Percentiles rank a stretch among this genome's conserved stretches.
Conservation (phyloP, 345 rosid species). For the Carallia brachiata region DNA sequence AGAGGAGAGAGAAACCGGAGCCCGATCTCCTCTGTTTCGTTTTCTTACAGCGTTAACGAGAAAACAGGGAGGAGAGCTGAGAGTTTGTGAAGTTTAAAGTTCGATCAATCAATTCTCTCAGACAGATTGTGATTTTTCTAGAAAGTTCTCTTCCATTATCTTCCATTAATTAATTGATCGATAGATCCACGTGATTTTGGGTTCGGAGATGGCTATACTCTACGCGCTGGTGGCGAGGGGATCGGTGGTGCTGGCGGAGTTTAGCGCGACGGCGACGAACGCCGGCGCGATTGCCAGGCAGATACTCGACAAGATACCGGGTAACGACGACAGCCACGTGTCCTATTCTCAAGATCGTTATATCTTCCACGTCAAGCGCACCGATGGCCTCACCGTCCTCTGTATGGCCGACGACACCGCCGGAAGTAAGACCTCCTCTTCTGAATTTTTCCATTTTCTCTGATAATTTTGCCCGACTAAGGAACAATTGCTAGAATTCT, state of each 20-base stretch:
- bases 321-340: constrained; percentile 64
- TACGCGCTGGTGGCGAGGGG: constrained; percentile 92
- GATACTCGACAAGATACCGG: constrained; percentile 82
- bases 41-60: too few relatives aligned
- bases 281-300: constrained; percentile 77
- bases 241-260: constrained; percentile 88
- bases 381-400: constrained; percentile 96
- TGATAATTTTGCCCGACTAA: neutral
- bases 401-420: constrained; percentile 96
- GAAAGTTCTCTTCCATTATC: too few relatives aligned
- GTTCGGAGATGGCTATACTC: constrained; percentile 63
- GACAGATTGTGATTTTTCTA: too few relatives aligned
- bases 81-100: too few relatives aligned
- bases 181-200: constrained; percentile 1
- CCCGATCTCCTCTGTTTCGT: too few relatives aligned
- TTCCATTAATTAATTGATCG: neutral
- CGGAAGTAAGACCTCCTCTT: constrained; percentile 51
- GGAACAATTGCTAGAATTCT: too few relatives aligned
- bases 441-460: neutral
- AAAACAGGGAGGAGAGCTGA: too few relatives aligned
- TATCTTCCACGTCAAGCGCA: constrained; percentile 88
- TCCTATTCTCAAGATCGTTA: constrained; percentile 94
- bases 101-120: neutral
- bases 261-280: constrained; percentile 67
- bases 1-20: too few relatives aligned